Percentiles rank a stretch among this genome's conserved stretches.
These are phyloP conservation scores for Aspergillus sparsus DNA, from an alignment of 495 filamentous ascomycete genomes.

Conservation along the genomic window DNA sequence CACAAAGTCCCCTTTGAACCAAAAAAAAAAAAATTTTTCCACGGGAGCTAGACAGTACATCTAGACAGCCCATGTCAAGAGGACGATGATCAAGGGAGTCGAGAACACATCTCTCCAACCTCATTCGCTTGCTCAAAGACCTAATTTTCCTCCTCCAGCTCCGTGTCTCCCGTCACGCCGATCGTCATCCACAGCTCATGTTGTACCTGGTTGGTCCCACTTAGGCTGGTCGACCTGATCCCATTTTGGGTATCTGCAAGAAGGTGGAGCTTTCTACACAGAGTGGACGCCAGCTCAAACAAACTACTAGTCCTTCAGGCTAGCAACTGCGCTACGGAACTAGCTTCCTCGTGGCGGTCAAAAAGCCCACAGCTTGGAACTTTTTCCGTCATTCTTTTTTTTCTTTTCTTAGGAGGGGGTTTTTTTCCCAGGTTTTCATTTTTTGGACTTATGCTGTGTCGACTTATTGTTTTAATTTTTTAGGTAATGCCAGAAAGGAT, in stretches of 20 bases:
- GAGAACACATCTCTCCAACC: no score
- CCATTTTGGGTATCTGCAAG: slow-evolving; percentile 8
- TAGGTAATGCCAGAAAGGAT: no score
- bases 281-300: slow-evolving; percentile 1
- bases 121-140: neutral
- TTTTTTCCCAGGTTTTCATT: neutral
- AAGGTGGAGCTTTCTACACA: neutral
- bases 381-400: neutral
- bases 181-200: neutral
- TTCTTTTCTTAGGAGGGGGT: neutral
- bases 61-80: no score
- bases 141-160: neutral
- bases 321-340: slow-evolving; percentile 1
- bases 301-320: neutral
- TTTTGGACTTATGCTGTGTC: neutral
- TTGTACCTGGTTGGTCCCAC: neutral
- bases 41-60: no score
- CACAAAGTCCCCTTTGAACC: no score
- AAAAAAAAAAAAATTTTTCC: no score
- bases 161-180: neutral
- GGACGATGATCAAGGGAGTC: no score
- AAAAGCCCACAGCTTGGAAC: neutral
- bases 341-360: slow-evolving; percentile 16
- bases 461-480: no score
- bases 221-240: neutral